Evolutionary conservation across 2,329 filamentous ascomycete species (phyloP).

Genomic region (Amesomyces nigricolor): DNA sequence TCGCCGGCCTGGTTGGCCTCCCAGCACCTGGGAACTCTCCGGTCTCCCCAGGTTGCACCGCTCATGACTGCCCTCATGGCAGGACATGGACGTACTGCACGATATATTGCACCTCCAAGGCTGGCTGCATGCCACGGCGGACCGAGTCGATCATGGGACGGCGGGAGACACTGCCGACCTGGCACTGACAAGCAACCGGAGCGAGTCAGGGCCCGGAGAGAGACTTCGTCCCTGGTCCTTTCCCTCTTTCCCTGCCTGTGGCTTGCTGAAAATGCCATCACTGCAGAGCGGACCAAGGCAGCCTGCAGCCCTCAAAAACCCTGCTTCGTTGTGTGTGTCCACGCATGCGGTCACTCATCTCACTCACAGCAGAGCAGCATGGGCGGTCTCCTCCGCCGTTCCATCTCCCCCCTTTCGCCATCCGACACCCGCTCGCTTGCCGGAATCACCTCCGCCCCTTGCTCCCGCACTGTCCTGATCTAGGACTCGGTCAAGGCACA

Average conservation of each 20-base stretch:
- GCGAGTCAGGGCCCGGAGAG: background rate
- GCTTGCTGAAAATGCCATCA: constrained; percentile 13
- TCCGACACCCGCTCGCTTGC: no score
- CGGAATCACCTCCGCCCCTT: no score
- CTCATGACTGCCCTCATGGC: no score
- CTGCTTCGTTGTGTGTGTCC: background rate
- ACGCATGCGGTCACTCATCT: no score
- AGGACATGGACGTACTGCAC: background rate
- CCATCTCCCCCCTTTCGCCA: no score
- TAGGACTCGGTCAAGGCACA: no score
- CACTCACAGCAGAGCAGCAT: no score
- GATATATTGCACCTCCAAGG: background rate
- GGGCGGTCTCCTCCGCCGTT: no score
- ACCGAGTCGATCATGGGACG: constrained; percentile 6
- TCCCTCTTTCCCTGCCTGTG: background rate
- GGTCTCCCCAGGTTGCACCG: no score
- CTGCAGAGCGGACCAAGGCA: background rate
- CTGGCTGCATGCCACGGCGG: constrained; percentile 9
- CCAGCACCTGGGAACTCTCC: no score
- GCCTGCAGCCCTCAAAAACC: constrained; percentile 4
- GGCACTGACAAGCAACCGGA: background rate
- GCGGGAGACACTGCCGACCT: background rate
- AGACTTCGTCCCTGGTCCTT: background rate
- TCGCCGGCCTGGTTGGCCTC: no score
- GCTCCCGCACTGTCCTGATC: no score